Conservation (phyloP, 345 rosid genomes). For the Mallotus nudiflorus region DNA sequence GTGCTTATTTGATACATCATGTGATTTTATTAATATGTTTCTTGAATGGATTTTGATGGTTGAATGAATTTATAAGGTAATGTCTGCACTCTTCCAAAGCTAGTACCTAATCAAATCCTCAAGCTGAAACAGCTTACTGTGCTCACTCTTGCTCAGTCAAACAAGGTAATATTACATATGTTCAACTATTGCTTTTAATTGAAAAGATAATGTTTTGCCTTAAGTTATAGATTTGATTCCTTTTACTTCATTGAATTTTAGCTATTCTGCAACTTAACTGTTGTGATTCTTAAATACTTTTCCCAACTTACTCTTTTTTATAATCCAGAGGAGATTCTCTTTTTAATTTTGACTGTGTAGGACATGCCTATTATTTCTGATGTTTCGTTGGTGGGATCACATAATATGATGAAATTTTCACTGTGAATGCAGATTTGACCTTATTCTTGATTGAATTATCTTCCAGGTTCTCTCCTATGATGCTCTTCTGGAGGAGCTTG, state of each 20-base stretch:
- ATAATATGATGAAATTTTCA: background rate
- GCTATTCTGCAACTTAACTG: too few species aligned
- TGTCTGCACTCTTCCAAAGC: background rate
- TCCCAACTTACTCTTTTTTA: too few species aligned
- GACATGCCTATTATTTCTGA: background rate
- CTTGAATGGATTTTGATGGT: background rate
- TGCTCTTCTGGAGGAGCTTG: constrained; percentile 19
- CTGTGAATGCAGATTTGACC: background rate
- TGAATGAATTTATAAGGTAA: background rate
- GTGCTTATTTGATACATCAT: background rate
- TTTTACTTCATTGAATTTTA: too few species aligned
- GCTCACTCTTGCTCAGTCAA: constrained; percentile 22
- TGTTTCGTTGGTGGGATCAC: background rate
- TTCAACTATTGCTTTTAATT: background rate
- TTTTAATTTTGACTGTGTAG: background rate
- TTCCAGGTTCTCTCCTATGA: constrained; percentile 20
- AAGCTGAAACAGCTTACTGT: constrained; percentile 28
- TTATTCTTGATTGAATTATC: constrained; percentile 13
- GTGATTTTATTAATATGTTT: background rate
- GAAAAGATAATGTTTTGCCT: background rate
- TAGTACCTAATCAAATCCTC: constrained; percentile 16
- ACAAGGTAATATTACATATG: constrained; percentile 5
- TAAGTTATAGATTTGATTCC: too few species aligned
- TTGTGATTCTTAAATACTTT: too few species aligned
- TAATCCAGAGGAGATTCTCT: too few species aligned